Evolutionary conservation across 768 basidiomycete species (phyloP).

Genomic region (Cubamyces lactineus): DNA sequence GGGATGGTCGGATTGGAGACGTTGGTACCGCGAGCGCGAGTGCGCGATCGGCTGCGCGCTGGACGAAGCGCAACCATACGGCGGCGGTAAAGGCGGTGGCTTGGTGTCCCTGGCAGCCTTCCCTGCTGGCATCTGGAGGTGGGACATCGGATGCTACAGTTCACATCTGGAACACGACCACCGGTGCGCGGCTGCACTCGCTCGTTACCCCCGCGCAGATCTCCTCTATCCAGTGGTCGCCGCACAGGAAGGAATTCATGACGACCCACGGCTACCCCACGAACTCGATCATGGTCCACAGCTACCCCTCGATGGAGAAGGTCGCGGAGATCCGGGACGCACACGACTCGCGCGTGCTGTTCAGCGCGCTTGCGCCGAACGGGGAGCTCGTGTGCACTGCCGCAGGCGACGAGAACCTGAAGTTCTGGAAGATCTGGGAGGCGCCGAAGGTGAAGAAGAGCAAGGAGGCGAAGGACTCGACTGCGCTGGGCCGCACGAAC

Average conservation of each 20-base stretch:
- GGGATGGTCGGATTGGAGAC: constrained; percentile 74
- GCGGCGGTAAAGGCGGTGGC: constrained; percentile 72
- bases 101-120: constrained; percentile 97
- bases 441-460: constrained; percentile 57
- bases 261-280: constrained; percentile 96
- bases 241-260: constrained; percentile 85
- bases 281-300: constrained; percentile 79
- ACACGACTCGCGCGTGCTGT: constrained; percentile 89
- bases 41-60: constrained; percentile 41
- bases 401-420: constrained; percentile 94
- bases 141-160: constrained; percentile 93
- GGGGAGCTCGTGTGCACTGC: constrained; percentile 93
- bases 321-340: constrained; percentile 89
- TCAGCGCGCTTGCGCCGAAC: constrained; percentile 81
- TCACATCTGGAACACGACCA: constrained; percentile 90
- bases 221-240: constrained; percentile 87
- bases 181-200: constrained; percentile 88
- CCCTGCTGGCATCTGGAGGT: constrained; percentile 89
- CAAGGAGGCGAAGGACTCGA: constrained; percentile 43
- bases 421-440: constrained; percentile 94
- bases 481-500: constrained; percentile 29
- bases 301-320: constrained; percentile 83
- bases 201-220: constrained; percentile 89
- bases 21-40: constrained; percentile 22
- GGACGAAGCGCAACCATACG: constrained; percentile 59